phyloP scores from a whole-genome alignment of 129 eudicot species.

The Helianthus annuus region DNA sequence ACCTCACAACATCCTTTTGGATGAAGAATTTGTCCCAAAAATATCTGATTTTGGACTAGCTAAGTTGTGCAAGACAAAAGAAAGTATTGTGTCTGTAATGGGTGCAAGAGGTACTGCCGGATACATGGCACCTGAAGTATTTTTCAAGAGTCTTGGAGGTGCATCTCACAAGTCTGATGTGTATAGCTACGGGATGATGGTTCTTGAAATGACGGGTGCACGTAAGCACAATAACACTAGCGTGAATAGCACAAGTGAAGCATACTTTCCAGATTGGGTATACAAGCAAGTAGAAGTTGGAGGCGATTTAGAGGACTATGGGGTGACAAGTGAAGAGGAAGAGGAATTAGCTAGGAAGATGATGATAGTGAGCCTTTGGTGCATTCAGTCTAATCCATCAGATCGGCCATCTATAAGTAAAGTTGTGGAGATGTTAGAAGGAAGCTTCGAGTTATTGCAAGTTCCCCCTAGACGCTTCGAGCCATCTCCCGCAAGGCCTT shows the following conservation, averaged over 20 bases:
- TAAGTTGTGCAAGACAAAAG: conserved; percentile 31
- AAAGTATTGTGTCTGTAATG: conserved; percentile 27
- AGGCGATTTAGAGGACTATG: too few species aligned
- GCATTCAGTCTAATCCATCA: conserved; percentile 45
- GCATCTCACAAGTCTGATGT: conserved; percentile 42
- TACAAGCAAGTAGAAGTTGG: too few species aligned
- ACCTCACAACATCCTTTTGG: conserved; percentile 52
- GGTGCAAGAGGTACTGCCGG: conserved; percentile 41
- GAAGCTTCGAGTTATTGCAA: too few species aligned
- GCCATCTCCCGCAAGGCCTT: too few species aligned
- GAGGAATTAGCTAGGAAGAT: conserved; percentile 44
- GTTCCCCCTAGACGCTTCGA: too few species aligned
- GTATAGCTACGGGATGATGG: conserved; percentile 38
- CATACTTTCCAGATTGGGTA: too few species aligned
- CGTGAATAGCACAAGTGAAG: too few species aligned
- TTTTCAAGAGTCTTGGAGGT: conserved; percentile 27
- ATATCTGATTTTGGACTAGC: conserved; percentile 55
- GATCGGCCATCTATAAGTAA: conserved; percentile 4
- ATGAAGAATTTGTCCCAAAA: conserved; percentile 49
- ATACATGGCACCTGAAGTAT: conserved; percentile 45
- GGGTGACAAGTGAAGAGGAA: conserved; percentile 17
- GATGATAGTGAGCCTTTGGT: conserved; percentile 25
- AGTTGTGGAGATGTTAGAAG: too few species aligned
- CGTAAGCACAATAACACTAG: too few species aligned
- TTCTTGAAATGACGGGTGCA: conserved; percentile 41